Evolutionary conservation across 106 monocot species (phyloP).

Genomic region (Platanthera guangdongensis): DNA sequence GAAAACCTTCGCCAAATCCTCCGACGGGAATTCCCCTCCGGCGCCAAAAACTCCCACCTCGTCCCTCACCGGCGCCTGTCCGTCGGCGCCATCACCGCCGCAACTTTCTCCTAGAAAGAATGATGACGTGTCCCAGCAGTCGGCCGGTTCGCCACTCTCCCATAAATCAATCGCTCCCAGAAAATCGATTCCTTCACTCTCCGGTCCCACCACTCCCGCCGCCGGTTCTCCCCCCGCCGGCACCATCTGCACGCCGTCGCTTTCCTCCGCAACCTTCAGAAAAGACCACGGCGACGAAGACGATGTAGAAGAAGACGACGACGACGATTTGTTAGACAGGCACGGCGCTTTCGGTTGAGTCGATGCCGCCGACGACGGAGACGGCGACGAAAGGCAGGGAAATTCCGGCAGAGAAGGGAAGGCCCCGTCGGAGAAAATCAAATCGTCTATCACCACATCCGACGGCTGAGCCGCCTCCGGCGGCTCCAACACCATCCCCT

Average conservation of each 20-base stretch:
- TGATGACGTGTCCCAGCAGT: slow-evolving; percentile 28
- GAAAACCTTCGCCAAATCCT: slow-evolving; percentile 59
- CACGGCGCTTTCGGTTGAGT: not conserved
- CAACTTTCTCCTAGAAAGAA: slow-evolving; percentile 44
- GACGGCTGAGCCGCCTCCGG: too few relatives aligned
- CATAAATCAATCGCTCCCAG: not conserved
- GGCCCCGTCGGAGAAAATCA: slow-evolving; percentile 56
- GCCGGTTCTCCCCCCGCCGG: not conserved
- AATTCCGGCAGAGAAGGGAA: slow-evolving; percentile 76
- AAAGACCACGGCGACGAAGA: slow-evolving; percentile 35
- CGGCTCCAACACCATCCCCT: too few relatives aligned
- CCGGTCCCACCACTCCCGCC: not conserved
- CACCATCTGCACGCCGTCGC: slow-evolving; percentile 9
- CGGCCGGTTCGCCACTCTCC: slow-evolving; percentile 8
- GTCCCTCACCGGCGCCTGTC: not conserved
- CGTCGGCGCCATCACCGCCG: slow-evolving; percentile 6
- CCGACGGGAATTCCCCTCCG: slow-evolving; percentile 5
- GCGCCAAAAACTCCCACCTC: not conserved
- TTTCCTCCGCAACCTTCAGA: slow-evolving; percentile 3
- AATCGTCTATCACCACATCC: slow-evolving; percentile 13
- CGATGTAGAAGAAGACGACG: slow-evolving; percentile 20
- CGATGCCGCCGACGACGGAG: slow-evolving; percentile 17
- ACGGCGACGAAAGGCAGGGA: slow-evolving; percentile 53
- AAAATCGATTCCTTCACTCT: not conserved
- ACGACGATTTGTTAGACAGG: slow-evolving; percentile 18